These are phyloP conservation scores for Chalciporus chontae DNA, from an alignment of 768 basidiomycete genomes.

Conservation along the genomic window DNA sequence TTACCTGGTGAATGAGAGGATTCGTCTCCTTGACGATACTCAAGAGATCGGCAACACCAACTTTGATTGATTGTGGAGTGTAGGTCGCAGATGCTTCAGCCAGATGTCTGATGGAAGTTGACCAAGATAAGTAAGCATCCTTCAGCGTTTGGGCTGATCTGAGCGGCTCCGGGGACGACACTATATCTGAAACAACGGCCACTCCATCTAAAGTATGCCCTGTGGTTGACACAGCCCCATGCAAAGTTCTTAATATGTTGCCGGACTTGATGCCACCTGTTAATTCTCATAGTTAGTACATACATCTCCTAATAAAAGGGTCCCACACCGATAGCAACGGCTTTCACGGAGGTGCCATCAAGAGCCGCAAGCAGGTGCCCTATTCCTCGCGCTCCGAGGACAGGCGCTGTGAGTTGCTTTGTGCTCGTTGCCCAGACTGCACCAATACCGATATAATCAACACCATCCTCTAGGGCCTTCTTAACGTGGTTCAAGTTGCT, in stretches of 20 bases:
- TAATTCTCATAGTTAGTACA: not conserved
- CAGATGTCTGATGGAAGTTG: not conserved
- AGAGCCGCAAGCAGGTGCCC: conserved; percentile 63
- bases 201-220: conserved; percentile 70
- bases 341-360: conserved; percentile 58
- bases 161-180: conserved; percentile 57
- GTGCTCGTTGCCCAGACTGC: conserved; percentile 79
- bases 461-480: conserved; percentile 58
- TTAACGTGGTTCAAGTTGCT: conserved; percentile 62
- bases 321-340: conserved; percentile 80
- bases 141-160: conserved; percentile 46
- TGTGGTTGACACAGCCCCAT: conserved; percentile 60
- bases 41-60: conserved; percentile 49
- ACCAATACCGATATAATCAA: conserved; percentile 87
- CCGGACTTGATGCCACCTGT: conserved; percentile 82
- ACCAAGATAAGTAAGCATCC: conserved; percentile 35
- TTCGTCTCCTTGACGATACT: conserved; percentile 44
- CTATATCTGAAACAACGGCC: conserved; percentile 87
- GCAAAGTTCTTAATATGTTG: conserved; percentile 73
- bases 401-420: conserved; percentile 63
- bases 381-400: conserved; percentile 72
- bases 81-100: conserved; percentile 9
- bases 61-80: conserved; percentile 36
- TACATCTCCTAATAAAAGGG: not conserved
- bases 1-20: conserved; percentile 82